These are phyloP conservation scores for Ministeria vibrans DNA, from an alignment of 78 protist genomes.

Conservation along the genomic window DNA sequence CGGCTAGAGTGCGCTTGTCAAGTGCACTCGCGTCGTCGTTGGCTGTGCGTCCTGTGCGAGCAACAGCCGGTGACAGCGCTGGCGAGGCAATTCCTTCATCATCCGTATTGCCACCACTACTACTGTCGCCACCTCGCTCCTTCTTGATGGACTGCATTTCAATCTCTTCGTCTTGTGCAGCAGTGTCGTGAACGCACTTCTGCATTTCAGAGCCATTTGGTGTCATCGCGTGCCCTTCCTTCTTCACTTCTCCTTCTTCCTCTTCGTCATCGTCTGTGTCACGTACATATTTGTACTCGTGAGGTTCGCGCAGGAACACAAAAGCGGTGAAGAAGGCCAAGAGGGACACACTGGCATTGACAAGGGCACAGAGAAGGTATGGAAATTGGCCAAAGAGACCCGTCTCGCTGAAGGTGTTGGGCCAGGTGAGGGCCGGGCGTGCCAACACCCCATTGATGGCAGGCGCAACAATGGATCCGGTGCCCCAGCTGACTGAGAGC, in stretches of 20 bases:
- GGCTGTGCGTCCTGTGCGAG: too few relatives aligned
- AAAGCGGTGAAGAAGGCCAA: neutral
- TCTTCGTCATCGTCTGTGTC: conserved; percentile 20
- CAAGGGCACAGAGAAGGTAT: conserved; percentile 32
- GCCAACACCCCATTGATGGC: conserved; percentile 39
- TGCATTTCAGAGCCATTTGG: too few relatives aligned
- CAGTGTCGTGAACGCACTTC: too few relatives aligned
- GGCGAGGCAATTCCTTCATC: too few relatives aligned
- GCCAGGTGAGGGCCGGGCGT: conserved; percentile 26
- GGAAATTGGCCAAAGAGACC: conserved; percentile 26
- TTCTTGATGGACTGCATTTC: too few relatives aligned
- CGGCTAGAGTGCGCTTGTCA: too few relatives aligned
- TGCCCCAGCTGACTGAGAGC: conserved; percentile 38
- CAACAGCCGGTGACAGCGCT: too few relatives aligned
- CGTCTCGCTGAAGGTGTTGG: neutral
- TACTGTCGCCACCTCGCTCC: too few relatives aligned
- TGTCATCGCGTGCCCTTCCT: conserved; percentile 7
- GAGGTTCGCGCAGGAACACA: neutral
- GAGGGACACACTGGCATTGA: conserved; percentile 1
- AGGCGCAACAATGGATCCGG: conserved; percentile 44
- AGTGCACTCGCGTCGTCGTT: too few relatives aligned
- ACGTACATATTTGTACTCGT: conserved; percentile 14
- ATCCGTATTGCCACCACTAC: too few relatives aligned
- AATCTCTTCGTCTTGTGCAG: too few relatives aligned
- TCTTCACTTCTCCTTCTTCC: neutral